Conservation (phyloP, 2,329 filamentous ascomycete genomes). For the Alternaria sp. region DNA sequence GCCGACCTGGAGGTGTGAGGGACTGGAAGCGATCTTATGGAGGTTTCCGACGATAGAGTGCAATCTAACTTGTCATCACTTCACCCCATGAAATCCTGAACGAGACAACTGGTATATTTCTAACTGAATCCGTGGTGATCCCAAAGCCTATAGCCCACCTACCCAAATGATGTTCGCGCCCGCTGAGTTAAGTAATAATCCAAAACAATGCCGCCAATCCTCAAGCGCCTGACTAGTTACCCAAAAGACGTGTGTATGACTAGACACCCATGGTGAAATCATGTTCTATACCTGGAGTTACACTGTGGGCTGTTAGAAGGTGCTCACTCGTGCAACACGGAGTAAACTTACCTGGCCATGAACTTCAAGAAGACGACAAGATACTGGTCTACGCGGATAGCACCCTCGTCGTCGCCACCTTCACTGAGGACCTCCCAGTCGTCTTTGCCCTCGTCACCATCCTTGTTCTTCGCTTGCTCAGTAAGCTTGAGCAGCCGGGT, state of each 20-base stretch:
- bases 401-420: constrained; percentile 73
- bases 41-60: constrained; percentile 14
- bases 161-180: background rate
- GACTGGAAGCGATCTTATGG: constrained; percentile 36
- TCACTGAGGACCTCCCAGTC: constrained; percentile 69
- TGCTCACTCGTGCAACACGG: constrained; percentile 55
- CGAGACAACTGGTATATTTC: background rate
- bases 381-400: constrained; percentile 88
- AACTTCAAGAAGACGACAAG: constrained; percentile 87
- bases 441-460: constrained; percentile 50
- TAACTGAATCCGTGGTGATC: background rate
- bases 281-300: constrained; percentile 96
- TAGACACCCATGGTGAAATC: constrained; percentile 97
- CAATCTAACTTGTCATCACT: background rate
- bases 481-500: constrained; percentile 69
- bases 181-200: constrained; percentile 3
- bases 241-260: constrained; percentile 21
- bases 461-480: constrained; percentile 52
- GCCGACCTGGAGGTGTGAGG: constrained; percentile 40
- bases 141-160: background rate
- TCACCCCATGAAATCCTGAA: background rate
- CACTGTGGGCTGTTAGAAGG: constrained; percentile 68
- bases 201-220: constrained; percentile 9
- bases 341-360: constrained; percentile 54
- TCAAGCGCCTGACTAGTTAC: background rate